phyloP scores from a whole-genome alignment of 345 rosid species.

The Murraya paniculata region DNA sequence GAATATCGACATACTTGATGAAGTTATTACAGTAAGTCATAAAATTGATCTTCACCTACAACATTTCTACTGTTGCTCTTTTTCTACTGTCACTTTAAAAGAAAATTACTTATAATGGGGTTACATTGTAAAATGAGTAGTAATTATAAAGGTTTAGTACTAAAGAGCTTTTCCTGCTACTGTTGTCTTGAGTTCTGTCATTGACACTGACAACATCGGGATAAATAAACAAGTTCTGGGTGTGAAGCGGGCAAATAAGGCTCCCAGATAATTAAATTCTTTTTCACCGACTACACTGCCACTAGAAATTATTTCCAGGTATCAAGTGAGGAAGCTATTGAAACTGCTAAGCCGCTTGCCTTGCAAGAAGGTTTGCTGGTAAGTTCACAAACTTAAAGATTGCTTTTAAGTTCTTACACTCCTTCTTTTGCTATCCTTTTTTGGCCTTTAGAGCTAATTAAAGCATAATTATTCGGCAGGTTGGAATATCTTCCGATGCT shows the following conservation, averaged over 20 bases:
- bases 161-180: too few relatives aligned
- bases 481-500: slow-evolving; percentile 58
- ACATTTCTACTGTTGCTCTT: not conserved
- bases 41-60: not conserved
- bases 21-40: slow-evolving; percentile 45
- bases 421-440: not conserved
- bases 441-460: not conserved
- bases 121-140: not conserved
- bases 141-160: too few relatives aligned
- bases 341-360: slow-evolving; percentile 42
- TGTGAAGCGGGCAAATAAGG: not conserved
- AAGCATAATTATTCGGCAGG: slow-evolving; percentile 23
- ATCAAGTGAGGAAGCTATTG: slow-evolving; percentile 47
- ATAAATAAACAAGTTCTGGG: not conserved
- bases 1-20: slow-evolving; percentile 44
- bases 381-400: not conserved
- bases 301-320: slow-evolving; percentile 21
- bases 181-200: not conserved
- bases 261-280: not conserved
- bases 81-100: not conserved
- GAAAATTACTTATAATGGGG: not conserved
- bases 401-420: not conserved
- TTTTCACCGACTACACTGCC: not conserved
- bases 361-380: slow-evolving; percentile 51
- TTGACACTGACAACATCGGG: not conserved